Conservation (phyloP, 768 basidiomycete species). For the Terana coerulea region DNA sequence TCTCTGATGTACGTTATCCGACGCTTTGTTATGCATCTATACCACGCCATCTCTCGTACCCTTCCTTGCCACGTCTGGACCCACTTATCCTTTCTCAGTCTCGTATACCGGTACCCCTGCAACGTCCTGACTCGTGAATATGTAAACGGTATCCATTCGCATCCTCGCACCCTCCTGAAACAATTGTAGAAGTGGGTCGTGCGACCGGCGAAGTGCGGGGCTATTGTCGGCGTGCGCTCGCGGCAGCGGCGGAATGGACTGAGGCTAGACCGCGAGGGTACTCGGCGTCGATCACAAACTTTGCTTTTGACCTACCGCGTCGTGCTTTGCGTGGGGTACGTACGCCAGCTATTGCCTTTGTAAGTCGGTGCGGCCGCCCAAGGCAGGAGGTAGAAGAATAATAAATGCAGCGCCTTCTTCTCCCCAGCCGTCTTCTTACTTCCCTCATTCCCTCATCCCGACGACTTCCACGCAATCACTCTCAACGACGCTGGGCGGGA, state of each 20-base stretch:
- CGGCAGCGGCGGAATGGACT: neutral
- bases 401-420: conserved; percentile 13
- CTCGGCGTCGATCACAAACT: conserved; percentile 5
- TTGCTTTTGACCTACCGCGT: neutral
- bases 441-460: conserved; percentile 1
- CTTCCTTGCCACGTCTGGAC: no score
- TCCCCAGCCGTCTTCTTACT: conserved; percentile 6
- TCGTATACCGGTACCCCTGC: no score
- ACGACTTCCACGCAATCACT: neutral
- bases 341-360: neutral
- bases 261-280: conserved; percentile 11
- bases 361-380: neutral
- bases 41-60: no score
- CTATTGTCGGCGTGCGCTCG: neutral
- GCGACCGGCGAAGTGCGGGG: neutral
- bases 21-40: neutral
- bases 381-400: neutral
- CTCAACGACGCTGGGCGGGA: neutral
- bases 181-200: no score
- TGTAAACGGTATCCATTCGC: no score
- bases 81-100: no score
- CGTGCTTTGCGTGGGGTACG: neutral
- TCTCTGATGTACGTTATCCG: neutral
- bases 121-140: no score
- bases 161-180: no score